phyloP scores from a whole-genome alignment of 1,284 basidiomycete genomes.

The Cutaneotrichosporon cavernicola region DNA sequence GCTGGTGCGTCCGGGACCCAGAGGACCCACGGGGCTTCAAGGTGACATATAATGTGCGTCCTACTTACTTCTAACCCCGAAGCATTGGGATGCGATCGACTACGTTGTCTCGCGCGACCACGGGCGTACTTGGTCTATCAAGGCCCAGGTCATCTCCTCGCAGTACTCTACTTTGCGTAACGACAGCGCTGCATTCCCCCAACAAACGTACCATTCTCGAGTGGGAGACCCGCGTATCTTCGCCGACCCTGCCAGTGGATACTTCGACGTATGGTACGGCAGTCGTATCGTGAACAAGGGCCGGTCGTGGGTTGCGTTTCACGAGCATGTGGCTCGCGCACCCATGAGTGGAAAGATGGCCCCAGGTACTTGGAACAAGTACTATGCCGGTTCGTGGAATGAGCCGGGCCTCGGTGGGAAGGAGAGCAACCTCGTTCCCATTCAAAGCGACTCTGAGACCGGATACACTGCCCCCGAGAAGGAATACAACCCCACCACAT shows the following conservation, averaged over 20 bases:
- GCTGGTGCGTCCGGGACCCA: too few relatives aligned
- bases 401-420: slow-evolving; percentile 20
- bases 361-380: slow-evolving; percentile 19
- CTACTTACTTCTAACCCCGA: not conserved
- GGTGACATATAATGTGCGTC: not conserved
- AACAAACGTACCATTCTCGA: slow-evolving; percentile 20
- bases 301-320: slow-evolving; percentile 16
- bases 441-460: not conserved
- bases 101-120: slow-evolving; percentile 15
- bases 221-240: slow-evolving; percentile 22
- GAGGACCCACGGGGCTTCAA: not conserved
- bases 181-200: slow-evolving; percentile 14
- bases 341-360: slow-evolving; percentile 16
- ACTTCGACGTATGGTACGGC: slow-evolving; percentile 24
- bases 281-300: slow-evolving; percentile 20
- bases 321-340: slow-evolving; percentile 22
- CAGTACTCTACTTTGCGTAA: slow-evolving; percentile 16
- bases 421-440: slow-evolving; percentile 18
- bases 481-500: slow-evolving; percentile 18
- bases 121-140: slow-evolving; percentile 21
- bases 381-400: slow-evolving; percentile 16
- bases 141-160: slow-evolving; percentile 16
- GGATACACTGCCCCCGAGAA: slow-evolving; percentile 13
- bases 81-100: slow-evolving; percentile 22
- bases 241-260: slow-evolving; percentile 14